Evolutionary conservation across 805 yeast species (phyloP), one percentile per base, ranked within the genome.

Genomic region (Danielozyma ontarioensis): DNA sequence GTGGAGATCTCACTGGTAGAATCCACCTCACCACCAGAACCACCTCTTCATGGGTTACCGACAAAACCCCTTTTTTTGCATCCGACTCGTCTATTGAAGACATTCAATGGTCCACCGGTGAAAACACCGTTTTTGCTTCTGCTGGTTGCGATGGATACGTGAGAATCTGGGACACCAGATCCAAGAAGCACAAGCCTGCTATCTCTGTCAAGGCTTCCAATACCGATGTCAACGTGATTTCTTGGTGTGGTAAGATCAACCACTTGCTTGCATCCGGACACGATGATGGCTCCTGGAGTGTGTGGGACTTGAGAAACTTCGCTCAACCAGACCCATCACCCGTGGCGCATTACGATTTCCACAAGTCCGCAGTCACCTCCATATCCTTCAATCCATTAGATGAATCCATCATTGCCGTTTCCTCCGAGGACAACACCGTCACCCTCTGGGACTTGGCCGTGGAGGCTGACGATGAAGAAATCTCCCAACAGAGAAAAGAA

Each of bases 401-500:
- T 57, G 98, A 93, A 62, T 86, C 96, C 1, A 87, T 89, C 41
- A 75, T 93, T 34, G 97, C 97, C 1, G 97, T 90, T 13, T 88
- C 94, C 3, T 85, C 95, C 1, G 97, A 89, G 56, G 98, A 93
- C 61, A 88, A 88, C 58, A 93, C 97, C 4, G 97, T 93, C 6
- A 88, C 97, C 1, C 67, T 93, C 45, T 93, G 98, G 98, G 98
- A 93, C 66, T 72, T 93, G 57, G 90, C 97, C 10, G 98, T 93
- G 12, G 98, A 93, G 65, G 97, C 97, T 3, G 98, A 89, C 59
- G 97, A 93, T 55, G 97, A 90, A 55, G 98, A 90, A 62, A 83
- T 90, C 45, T 78, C 84, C 37, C 83, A 82, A 52, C 97, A 90
- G 63, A 75, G 78, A 48, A 73, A 77, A 36, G 93, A 83, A 49